These are phyloP conservation scores for Neonectria coccinea DNA, from an alignment of 2,329 filamentous ascomycete genomes.

Conservation along the genomic window DNA sequence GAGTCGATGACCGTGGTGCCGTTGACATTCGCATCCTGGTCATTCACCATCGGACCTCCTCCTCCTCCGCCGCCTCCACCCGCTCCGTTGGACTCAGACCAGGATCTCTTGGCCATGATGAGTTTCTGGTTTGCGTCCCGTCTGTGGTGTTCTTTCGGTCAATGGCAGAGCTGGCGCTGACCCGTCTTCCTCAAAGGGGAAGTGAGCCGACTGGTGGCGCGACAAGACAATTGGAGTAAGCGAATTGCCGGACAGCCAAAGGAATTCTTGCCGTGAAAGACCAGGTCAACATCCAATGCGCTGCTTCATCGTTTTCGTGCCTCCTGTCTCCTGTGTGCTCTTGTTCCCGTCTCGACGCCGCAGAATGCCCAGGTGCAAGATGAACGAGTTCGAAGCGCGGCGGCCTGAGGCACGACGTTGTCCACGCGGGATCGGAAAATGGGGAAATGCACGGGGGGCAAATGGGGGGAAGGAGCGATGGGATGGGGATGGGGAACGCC, in stretches of 20 bases:
- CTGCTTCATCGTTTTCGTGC: constrained; percentile 4
- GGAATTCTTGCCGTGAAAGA: neutral
- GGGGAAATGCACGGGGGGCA: constrained; percentile 25
- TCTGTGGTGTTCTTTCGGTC: neutral
- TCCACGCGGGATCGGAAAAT: constrained; percentile 32
- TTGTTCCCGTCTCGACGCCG: constrained; percentile 10
- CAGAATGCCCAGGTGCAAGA: constrained; percentile 19
- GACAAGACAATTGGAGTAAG: constrained; percentile 17
- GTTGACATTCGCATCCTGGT: constrained; percentile 31
- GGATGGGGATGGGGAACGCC: constrained; percentile 16
- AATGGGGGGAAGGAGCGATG: constrained; percentile 1
- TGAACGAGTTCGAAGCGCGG: constrained; percentile 9
- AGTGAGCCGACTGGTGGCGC: constrained; percentile 27
- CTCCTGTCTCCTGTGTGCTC: neutral
- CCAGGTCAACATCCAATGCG: constrained; percentile 4
- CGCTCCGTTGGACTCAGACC: constrained; percentile 41
- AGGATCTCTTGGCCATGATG: constrained; percentile 43
- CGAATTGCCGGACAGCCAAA: constrained; percentile 1
- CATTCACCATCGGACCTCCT: constrained; percentile 28
- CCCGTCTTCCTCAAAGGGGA: constrained; percentile 16
- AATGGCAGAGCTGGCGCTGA: constrained; percentile 6
- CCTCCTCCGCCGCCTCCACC: constrained; percentile 11
- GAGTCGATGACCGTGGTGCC: constrained; percentile 13
- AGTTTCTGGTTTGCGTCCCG: constrained; percentile 3
- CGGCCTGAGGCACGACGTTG: constrained; percentile 32